Conservation (phyloP, 805 yeast species). For the Metschnikowia continentalis region DNA sequence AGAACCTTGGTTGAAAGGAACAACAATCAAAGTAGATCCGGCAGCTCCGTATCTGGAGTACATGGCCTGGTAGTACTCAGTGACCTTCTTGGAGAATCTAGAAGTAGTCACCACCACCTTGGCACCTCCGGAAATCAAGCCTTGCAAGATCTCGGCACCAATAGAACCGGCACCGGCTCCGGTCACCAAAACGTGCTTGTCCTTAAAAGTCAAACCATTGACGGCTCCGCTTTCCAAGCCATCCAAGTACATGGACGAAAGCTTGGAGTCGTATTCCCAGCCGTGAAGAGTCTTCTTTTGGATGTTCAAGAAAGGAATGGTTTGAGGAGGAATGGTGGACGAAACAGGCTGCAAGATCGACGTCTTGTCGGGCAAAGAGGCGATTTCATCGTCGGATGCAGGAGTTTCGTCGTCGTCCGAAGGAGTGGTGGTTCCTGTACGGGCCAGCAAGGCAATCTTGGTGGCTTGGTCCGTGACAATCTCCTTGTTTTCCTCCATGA, state of each 20-base stretch:
- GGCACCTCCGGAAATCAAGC: conserved; percentile 96
- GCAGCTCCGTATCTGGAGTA: conserved; percentile 90
- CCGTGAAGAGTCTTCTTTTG: conserved; percentile 72
- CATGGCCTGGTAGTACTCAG: conserved; percentile 92
- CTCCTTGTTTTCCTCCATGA: conserved; percentile 65
- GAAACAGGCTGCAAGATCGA: conserved; percentile 72
- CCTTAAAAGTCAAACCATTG: conserved; percentile 87
- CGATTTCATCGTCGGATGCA: conserved; percentile 68
- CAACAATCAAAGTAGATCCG: conserved; percentile 90
- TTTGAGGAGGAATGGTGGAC: conserved; percentile 68
- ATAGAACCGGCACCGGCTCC: conserved; percentile 99
- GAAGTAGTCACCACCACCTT: conserved; percentile 95
- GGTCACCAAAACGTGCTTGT: conserved; percentile 84
- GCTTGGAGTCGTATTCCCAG: conserved; percentile 80
- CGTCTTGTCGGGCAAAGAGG: conserved; percentile 72
- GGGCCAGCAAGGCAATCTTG: conserved; percentile 42
- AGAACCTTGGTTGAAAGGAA: conserved; percentile 98
- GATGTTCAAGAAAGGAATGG: conserved; percentile 91
- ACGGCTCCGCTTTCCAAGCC: conserved; percentile 92
- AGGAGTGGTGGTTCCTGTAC: conserved; percentile 43
- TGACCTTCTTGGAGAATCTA: conserved; percentile 86
- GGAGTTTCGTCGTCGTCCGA: conserved; percentile 32
- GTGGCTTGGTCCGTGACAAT: conserved; percentile 65
- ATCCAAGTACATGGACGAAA: conserved; percentile 76
- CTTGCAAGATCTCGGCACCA: conserved; percentile 95